Base-by-base conservation (phyloP, 306 rosid species). In the Sicyos baderoa region DNA sequence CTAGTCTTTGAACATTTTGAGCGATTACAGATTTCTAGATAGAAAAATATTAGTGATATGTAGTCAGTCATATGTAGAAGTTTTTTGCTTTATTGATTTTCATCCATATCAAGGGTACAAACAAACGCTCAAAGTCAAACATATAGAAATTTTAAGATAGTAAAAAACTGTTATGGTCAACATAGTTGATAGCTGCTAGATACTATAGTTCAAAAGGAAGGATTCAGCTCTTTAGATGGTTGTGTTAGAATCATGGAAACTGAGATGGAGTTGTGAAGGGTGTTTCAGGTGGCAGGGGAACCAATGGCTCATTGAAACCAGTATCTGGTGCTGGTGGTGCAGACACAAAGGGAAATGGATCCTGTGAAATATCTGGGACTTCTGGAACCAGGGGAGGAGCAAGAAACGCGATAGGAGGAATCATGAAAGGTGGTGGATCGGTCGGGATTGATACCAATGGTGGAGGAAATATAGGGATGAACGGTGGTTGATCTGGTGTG, bases 391-490 rank as follows among this genome's bases (percentile, higher is more conserved):
- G 54, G 10, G 84, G 81, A 54, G 86, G 84, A 4, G 84, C 81
- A 63, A 79, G 67, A 68, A 81, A 78, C 22, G 55, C n/a, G 5
- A 32, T 73, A 2, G 86, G 86, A 6, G 74, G 79, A 61, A 70
- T 40, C 0, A 80, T 78, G 71, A 83, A 25, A 13, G 75, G 70
- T 0, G 84, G 82, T 32, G 80, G 63, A 3, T 75, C 65, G 2
- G 83, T 75, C 52, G 92, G 88, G 5, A 78, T 64, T 72, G 84
- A 42, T 5, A 59, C 21, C 21, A 75, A 79, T 40, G 85, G 87
- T n/a, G 89, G 76, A 71, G 83, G 54, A 68, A 82, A 80, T 47
- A 35, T 64, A 0, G 97, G 89, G 23, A 81, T 84, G 14, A 82
- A 68, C 44, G 91, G 91, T 1, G 84, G 87, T 18, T 65, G 35